These are phyloP conservation scores for Colletotrichum salicis DNA, from an alignment of 2,329 filamentous ascomycete genomes.

Conservation along the genomic window DNA sequence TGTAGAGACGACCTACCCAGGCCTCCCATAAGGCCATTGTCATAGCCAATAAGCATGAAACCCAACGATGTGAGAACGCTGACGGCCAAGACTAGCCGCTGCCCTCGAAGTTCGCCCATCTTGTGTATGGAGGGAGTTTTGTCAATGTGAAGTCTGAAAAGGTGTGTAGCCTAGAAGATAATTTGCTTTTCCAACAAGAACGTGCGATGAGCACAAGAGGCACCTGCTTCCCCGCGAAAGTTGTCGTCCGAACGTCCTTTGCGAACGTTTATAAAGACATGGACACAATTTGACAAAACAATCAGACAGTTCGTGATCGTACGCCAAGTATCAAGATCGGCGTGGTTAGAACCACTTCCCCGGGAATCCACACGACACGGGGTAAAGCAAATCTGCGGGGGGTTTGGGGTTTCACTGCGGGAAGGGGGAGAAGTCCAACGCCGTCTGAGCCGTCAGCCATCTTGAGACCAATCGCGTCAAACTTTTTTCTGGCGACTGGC, in stretches of 20 bases:
- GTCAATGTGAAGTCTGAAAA: neutral
- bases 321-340: conserved; percentile 15
- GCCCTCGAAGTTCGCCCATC: conserved; percentile 41
- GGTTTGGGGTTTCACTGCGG: neutral
- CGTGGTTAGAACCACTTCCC: conserved; percentile 10
- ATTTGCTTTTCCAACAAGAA: neutral
- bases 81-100: conserved; percentile 53
- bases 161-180: neutral
- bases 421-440: neutral
- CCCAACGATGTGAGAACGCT: conserved; percentile 57
- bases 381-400: conserved; percentile 13
- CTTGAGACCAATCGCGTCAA: conserved; percentile 16
- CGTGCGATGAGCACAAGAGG: neutral
- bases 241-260: conserved; percentile 2
- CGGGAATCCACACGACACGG: conserved; percentile 20
- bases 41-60: conserved; percentile 60
- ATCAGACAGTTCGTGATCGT: conserved; percentile 4
- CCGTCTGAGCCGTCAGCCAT: neutral
- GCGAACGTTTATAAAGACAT: conserved; percentile 14
- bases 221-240: neutral
- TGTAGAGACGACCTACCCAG: conserved; percentile 37
- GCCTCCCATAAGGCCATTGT: conserved; percentile 58
- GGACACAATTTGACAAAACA: neutral
- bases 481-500: neutral
- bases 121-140: neutral